Evolutionary conservation across 73 alveolate species (phyloP), one percentile per base, ranked within the genome.

Genomic region (Paramecium bursaria): DNA sequence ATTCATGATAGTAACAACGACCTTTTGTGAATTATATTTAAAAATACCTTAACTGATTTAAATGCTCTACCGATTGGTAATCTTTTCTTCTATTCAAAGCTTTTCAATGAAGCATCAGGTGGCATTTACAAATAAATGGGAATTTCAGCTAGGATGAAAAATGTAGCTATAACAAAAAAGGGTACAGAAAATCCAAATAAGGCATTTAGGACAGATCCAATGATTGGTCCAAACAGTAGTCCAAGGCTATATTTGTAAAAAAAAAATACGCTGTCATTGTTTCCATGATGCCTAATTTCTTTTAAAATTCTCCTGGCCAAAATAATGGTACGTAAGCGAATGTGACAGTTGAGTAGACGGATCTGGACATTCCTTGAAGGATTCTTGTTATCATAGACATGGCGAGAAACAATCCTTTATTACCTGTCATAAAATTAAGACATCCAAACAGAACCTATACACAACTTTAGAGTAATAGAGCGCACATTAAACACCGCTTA

Each of bases 271-370:
- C 82, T 14, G 82, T 67, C 82, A 67, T 67, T 35, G 82, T 33
- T 67, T 67, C 82, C 82, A 67, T 67, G 19, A 67, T 67, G 19
- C 50, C 82, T 21, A 67, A 19, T 10, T 67, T 67, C 27, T 67
- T 67, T 47, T 67, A 67, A 42, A 67, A 67, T 42, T 67, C 82
- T 15, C 82, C 82, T 15, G 82, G 82, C 82, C 82, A 67, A 42
- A 67, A 67, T 31, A 67, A 11, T 31, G 82, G 82, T 3, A 67
- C 55, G 21, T 67, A 67, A 42, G 82, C 82, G 44, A 67, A 67
- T 14, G 82, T 67, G 46, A 67, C 82, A 35, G 82, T 67, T 15
- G 82, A 31, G 44, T 67, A 67, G 4, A 67, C 82, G 22, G 82
- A 67, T 67, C 82, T 35, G 44, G 60, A 39, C 82, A 67, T 67